Conservation (phyloP, 768 basidiomycete genomes). For the Sarcomyxa edulis region DNA sequence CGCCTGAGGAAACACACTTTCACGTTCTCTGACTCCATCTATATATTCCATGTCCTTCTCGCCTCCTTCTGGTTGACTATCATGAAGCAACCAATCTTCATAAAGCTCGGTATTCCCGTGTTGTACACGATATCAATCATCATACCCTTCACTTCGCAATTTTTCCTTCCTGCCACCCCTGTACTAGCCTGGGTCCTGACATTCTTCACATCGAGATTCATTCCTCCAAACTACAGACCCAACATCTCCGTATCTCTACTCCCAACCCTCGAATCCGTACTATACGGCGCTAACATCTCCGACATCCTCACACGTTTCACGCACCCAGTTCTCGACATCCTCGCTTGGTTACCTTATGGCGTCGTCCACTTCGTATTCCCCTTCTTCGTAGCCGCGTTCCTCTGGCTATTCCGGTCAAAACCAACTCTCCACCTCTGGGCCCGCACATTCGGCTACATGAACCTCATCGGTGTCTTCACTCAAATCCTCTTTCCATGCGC, state of each 20-base stretch:
- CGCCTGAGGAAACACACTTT: slow-evolving; percentile 56
- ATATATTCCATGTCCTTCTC: slow-evolving; percentile 58
- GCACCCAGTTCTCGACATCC: slow-evolving; percentile 84
- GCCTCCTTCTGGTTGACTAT: slow-evolving; percentile 68
- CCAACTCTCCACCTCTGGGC: slow-evolving; percentile 82
- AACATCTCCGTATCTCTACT: slow-evolving; percentile 87
- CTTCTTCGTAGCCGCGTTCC: slow-evolving; percentile 75
- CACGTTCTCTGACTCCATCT: slow-evolving; percentile 50
- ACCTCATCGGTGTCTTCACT: slow-evolving; percentile 78
- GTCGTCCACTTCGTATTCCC: slow-evolving; percentile 88
- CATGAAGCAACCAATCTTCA: slow-evolving; percentile 62
- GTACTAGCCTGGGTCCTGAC: slow-evolving; percentile 82
- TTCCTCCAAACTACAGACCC: slow-evolving; percentile 72
- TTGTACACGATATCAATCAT: slow-evolving; percentile 66
- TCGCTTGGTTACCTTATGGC: slow-evolving; percentile 97
- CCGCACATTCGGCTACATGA: slow-evolving; percentile 89
- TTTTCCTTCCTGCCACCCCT: slow-evolving; percentile 85
- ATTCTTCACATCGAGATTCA: slow-evolving; percentile 84
- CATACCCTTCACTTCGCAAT: slow-evolving; percentile 84
- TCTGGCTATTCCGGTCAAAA: slow-evolving; percentile 88
- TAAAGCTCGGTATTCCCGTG: slow-evolving; percentile 73
- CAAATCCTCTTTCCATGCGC: slow-evolving; percentile 91
- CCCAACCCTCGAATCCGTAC: slow-evolving; percentile 89
- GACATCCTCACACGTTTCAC: slow-evolving; percentile 95
- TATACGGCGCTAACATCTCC: slow-evolving; percentile 97